Percentiles rank a stretch among this genome's conserved stretches.
Conservation (phyloP, 1,139 yeast species). For the Debaryomyces singareniensis region DNA sequence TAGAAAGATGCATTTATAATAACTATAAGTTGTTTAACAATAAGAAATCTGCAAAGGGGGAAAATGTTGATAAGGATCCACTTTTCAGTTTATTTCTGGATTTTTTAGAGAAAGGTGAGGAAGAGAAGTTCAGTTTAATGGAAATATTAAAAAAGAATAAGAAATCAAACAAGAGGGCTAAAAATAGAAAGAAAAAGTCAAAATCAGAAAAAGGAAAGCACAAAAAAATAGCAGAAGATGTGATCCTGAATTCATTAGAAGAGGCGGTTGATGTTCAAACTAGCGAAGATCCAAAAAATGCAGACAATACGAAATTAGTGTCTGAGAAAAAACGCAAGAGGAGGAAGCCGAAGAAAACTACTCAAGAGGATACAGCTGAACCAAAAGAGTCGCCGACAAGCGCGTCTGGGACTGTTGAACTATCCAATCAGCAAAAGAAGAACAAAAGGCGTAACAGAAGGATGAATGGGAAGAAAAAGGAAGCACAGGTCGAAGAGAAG, state of each 20-base stretch:
- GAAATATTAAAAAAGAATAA: slow-evolving; percentile 7
- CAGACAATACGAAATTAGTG: no score
- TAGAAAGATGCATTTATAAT: slow-evolving; percentile 18
- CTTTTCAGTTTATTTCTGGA: slow-evolving; percentile 10
- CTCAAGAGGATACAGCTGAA: background rate
- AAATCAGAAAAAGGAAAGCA: slow-evolving; percentile 1
- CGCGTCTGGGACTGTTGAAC: no score
- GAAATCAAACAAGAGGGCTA: slow-evolving; percentile 7
- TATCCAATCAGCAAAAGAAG: slow-evolving; percentile 1
- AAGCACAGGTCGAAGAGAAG: background rate
- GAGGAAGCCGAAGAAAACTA: background rate
- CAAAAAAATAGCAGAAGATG: slow-evolving; percentile 2
- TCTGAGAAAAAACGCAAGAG: no score
- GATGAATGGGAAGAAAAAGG: background rate
- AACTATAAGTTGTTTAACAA: slow-evolving; percentile 12
- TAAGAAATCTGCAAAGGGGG: background rate
- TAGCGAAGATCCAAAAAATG: no score
- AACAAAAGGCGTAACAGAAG: background rate
- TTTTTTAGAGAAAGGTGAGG: slow-evolving; percentile 9
- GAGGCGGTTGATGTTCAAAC: no score
- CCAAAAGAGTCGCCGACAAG: background rate
- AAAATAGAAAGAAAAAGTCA: slow-evolving; percentile 4
- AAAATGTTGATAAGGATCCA: slow-evolving; percentile 6
- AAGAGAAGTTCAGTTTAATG: slow-evolving; percentile 10
- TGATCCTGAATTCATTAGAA: no score